phyloP scores from a whole-genome alignment of 2,329 filamentous ascomycete genomes.

The Remersonia thermophila region DNA sequence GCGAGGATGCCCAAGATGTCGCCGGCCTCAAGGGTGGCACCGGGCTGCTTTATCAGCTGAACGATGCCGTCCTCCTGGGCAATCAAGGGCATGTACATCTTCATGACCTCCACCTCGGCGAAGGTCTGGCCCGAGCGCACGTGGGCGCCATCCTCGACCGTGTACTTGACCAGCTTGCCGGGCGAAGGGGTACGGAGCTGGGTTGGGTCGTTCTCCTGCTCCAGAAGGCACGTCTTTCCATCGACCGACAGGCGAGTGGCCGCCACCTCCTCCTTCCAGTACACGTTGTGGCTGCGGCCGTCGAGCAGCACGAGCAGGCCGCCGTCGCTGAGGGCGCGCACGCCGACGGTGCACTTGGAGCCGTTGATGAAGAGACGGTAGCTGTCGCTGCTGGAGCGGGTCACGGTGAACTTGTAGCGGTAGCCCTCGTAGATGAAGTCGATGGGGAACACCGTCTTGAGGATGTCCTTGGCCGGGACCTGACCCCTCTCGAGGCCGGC shows the following conservation, averaged over 20 bases:
- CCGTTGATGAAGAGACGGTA: conserved; percentile 99
- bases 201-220: conserved; percentile 98
- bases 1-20: conserved; percentile 97
- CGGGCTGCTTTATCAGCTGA: conserved; percentile 97
- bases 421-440: conserved; percentile 98
- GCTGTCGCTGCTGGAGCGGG: conserved; percentile 79
- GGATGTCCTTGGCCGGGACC: conserved; percentile 87
- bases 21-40: conserved; percentile 92
- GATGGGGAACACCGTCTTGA: conserved; percentile 94
- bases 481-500: conserved; percentile 91
- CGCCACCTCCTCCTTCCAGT: conserved; percentile 98
- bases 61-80: conserved; percentile 92
- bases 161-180: conserved; percentile 96
- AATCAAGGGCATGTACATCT: conserved; percentile 99
- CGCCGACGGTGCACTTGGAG: conserved; percentile 86
- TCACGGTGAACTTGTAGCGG: conserved; percentile 97
- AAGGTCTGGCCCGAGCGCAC: conserved; percentile 85
- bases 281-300: conserved; percentile 92
- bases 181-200: conserved; percentile 90
- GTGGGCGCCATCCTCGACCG: conserved; percentile 89
- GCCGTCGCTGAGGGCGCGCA: conserved; percentile 85
- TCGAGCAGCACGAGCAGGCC: conserved; percentile 82
- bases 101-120: conserved; percentile 99
- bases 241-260: conserved; percentile 93
- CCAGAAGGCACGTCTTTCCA: conserved; percentile 92